Evolutionary conservation across 805 yeast species (phyloP).

Genomic region (Ogataea saltuana): DNA sequence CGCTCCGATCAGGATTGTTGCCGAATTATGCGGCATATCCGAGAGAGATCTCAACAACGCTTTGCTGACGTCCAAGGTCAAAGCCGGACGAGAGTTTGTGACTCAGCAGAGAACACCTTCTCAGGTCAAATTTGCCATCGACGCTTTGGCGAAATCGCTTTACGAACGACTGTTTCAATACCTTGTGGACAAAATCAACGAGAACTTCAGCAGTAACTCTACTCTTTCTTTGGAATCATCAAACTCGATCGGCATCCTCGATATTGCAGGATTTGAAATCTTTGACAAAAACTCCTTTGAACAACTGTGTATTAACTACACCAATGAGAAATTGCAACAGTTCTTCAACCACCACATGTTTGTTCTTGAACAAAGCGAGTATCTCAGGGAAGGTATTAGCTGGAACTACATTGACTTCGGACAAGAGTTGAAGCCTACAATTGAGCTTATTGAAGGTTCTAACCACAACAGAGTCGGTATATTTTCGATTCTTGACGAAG

Average conservation of each 20-base stretch:
- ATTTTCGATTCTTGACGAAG: slow-evolving; percentile 86
- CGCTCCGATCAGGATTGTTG: slow-evolving; percentile 51
- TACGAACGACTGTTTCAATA: slow-evolving; percentile 82
- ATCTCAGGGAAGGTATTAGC: slow-evolving; percentile 56
- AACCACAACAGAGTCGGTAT: slow-evolving; percentile 67
- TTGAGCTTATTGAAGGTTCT: slow-evolving; percentile 79
- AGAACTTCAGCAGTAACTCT: slow-evolving; percentile 44
- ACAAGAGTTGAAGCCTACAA: slow-evolving; percentile 89
- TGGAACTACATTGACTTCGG: slow-evolving; percentile 91
- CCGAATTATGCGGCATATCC: slow-evolving; percentile 64
- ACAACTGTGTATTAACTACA: slow-evolving; percentile 60
- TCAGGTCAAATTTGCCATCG: slow-evolving; percentile 79
- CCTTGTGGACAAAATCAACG: slow-evolving; percentile 75
- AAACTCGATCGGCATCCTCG: slow-evolving; percentile 56
- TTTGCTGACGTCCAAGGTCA: slow-evolving; percentile 76
- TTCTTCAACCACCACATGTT: slow-evolving; percentile 64
- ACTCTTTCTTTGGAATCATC: slow-evolving; percentile 29
- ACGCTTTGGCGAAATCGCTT: slow-evolving; percentile 83
- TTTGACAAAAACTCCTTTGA: slow-evolving; percentile 59
- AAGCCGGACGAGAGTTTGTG: slow-evolving; percentile 87
- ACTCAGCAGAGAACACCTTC: slow-evolving; percentile 73
- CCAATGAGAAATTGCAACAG: slow-evolving; percentile 61
- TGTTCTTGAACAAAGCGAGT: slow-evolving; percentile 61
- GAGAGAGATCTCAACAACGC: slow-evolving; percentile 53
- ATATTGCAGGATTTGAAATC: slow-evolving; percentile 64